Evolutionary conservation across 306 rosid genomes (phyloP).

Genomic region (Luffa acutangula): DNA sequence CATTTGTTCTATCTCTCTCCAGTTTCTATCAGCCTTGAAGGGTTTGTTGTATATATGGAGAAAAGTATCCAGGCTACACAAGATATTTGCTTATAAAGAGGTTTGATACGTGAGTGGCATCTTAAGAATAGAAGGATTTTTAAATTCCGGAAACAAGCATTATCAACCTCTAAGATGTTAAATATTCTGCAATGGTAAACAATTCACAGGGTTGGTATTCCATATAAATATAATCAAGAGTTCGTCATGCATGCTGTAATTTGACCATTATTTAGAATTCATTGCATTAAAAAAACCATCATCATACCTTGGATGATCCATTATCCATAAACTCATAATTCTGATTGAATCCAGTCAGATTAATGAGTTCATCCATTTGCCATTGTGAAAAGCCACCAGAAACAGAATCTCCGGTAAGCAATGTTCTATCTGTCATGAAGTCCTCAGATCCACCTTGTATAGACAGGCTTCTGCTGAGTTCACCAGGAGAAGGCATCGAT

Average conservation of each 20-base stretch:
- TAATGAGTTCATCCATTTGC: conserved; percentile 60
- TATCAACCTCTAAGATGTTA: neutral
- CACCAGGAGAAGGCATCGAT: conserved; percentile 25
- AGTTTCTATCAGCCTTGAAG: neutral
- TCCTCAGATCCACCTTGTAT: conserved; percentile 33
- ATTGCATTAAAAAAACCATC: conserved; percentile 6
- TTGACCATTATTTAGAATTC: neutral
- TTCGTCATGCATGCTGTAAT: neutral
- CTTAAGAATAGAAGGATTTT: neutral
- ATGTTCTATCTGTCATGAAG: conserved; percentile 24
- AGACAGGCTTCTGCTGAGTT: conserved; percentile 25
- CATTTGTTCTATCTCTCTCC: neutral
- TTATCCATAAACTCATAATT: conserved; percentile 49
- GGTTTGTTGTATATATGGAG: neutral
- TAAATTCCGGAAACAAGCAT: neutral
- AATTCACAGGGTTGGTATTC: neutral
- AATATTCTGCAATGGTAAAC: neutral
- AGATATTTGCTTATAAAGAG: neutral
- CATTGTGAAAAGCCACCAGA: conserved; percentile 58
- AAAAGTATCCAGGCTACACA: neutral
- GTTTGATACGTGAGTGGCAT: neutral
- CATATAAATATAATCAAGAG: neutral
- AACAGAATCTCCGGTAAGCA: conserved; percentile 51
- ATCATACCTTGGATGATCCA: conserved; percentile 70
- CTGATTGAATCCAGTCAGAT: conserved; percentile 48